Evolutionary conservation across 345 rosid genomes (phyloP).

Genomic region (Iberis pinnata): DNA sequence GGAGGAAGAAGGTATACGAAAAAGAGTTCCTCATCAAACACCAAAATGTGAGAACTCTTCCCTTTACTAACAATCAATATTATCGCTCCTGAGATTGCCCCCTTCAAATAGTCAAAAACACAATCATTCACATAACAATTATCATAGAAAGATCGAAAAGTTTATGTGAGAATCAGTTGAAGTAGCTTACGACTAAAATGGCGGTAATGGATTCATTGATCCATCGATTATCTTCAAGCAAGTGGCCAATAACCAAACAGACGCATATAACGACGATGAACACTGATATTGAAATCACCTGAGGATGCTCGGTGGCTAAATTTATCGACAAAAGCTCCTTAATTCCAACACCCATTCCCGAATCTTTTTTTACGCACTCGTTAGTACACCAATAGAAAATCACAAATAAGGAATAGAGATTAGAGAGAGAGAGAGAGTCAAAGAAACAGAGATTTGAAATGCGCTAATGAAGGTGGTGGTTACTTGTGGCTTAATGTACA

Average conservation of each 20-base stretch:
- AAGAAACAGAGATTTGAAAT: constrained; percentile 23
- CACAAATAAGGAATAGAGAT: constrained; percentile 6
- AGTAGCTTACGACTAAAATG: constrained; percentile 52
- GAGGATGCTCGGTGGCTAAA: constrained; percentile 34
- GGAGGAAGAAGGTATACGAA: constrained; percentile 96
- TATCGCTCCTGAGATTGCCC: constrained; percentile 47
- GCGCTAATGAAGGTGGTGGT: constrained; percentile 23
- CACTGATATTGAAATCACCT: constrained; percentile 64
- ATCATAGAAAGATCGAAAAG: too few relatives aligned
- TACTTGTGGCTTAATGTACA: constrained; percentile 23
- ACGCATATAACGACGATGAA: constrained; percentile 74
- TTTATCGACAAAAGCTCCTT: constrained; percentile 10
- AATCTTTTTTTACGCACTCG: neutral
- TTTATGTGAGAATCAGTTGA: neutral
- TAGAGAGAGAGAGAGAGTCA: constrained; percentile 3
- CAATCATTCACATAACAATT: too few relatives aligned
- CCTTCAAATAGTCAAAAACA: constrained; percentile 33
- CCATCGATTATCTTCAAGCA: constrained; percentile 84
- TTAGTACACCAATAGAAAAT: constrained; percentile 9
- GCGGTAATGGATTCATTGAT: constrained; percentile 88
- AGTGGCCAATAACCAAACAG: constrained; percentile 70
- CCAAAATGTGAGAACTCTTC: constrained; percentile 64
- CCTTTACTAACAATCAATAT: constrained; percentile 65
- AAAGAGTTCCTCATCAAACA: constrained; percentile 73
- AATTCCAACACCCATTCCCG: constrained; percentile 20